A percentile compares a stretch with the other conserved stretches of the same genome.
Conservation (phyloP, 257 asterid species). For the Misopates orontium region DNA sequence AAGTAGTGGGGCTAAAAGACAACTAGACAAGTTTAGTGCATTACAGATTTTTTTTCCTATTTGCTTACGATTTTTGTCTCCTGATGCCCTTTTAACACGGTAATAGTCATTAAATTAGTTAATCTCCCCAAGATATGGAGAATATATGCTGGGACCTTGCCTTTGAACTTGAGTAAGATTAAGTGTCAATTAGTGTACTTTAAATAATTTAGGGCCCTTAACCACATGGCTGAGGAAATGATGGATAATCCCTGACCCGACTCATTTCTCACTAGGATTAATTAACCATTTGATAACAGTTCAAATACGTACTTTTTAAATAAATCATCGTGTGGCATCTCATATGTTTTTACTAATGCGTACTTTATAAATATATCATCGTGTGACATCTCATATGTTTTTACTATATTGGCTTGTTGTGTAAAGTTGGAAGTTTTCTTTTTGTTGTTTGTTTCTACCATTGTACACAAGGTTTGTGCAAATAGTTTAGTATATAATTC, state of each 20-base stretch:
- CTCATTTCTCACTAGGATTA: neutral
- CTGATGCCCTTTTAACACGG: constrained; percentile 12
- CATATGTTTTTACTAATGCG: too few relatives aligned
- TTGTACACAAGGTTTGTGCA: too few relatives aligned
- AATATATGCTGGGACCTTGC: constrained; percentile 47
- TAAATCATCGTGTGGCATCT: too few relatives aligned
- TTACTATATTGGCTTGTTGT: too few relatives aligned
- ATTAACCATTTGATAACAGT: too few relatives aligned
- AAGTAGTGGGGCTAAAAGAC: constrained; percentile 1
- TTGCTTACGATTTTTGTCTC: constrained; percentile 32
- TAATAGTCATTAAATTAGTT: constrained; percentile 32
- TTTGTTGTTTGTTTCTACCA: too few relatives aligned
- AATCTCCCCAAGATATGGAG: constrained; percentile 46
- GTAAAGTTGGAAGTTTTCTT: too few relatives aligned
- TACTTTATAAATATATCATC: too few relatives aligned
- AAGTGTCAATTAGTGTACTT: constrained; percentile 16
- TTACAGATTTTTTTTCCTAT: constrained; percentile 11
- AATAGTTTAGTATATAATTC: too few relatives aligned
- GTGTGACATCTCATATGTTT: too few relatives aligned
- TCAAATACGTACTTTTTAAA: too few relatives aligned
- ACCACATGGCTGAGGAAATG: constrained; percentile 30
- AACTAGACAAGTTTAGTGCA: constrained; percentile 11
- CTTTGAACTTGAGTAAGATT: constrained; percentile 20
- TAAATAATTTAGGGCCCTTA: constrained; percentile 24
- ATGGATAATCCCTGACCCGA: neutral